Evolutionary conservation across 495 filamentous ascomycete species (phyloP), one percentile per base, ranked within the genome.

Genomic region (Talaromyces adpressus): DNA sequence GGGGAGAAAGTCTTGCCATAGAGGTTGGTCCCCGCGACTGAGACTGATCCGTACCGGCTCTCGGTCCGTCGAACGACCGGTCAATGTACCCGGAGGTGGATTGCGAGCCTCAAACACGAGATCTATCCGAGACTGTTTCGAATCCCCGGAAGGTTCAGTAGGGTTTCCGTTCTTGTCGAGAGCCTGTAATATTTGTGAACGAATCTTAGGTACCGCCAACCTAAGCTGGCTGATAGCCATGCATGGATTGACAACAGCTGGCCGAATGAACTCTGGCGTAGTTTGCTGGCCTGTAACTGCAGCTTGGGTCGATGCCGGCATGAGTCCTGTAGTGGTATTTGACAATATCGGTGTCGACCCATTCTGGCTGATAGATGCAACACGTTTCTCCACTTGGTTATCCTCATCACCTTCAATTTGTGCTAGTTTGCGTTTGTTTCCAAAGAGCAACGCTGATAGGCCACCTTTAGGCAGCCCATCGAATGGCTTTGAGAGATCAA

Each of bases 1-100:
- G 0, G 93, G 93, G 18, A 99, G 79, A 68, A 89, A 99, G 65
- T 98, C 95, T 67, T 96, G 90, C 93, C 95, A 99, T 4, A 97
- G 74, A 2, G 86, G 79, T 54, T 89, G 87, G n/a, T 92, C 91
- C n/a, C 88, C 85, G 64, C 89, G 91, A 16, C 87, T 88, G 29
- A 93, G 84, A 1, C 86, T 90, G 32, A 99, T 85, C 12, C 89
- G 86, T 11, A 91, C 87, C 3, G 94, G 94, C 56, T 98, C 92
- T 49, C 87, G 83, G 63, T 89, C 83, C 58, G 81, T 81, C 4
- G 77, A 68, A 29, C 84, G 75, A 34, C 82, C 82, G 23, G 85
- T 85, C 59, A 84, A 68, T 30, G 83, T 79, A 20, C 81, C 81
- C 7, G 79, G 77, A 2, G 82, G 79, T 16, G 89, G 85, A 68